These are phyloP conservation scores for Lodderomyces parapsilosis DNA, from an alignment of 1,139 yeast genomes.

Conservation along the genomic window DNA sequence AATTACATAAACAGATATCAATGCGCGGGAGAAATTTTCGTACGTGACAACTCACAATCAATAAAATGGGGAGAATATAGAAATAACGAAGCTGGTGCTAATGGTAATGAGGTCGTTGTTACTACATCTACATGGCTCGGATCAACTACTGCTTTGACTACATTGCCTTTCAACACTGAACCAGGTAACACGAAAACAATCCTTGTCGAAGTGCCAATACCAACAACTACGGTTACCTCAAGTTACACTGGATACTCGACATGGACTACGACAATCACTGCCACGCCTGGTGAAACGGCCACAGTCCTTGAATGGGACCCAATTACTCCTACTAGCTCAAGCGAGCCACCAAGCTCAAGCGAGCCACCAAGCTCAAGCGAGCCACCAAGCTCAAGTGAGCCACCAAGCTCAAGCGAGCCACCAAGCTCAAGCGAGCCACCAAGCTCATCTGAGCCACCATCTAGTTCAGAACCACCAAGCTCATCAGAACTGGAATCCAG, in stretches of 20 bases:
- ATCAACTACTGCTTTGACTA: slow-evolving; percentile 20
- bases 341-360: background rate
- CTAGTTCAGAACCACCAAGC: background rate
- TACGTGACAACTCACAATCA: background rate
- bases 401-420: slow-evolving; percentile 1
- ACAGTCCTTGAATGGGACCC: slow-evolving; percentile 17
- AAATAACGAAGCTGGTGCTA: slow-evolving; percentile 17
- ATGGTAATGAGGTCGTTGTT: slow-evolving; percentile 22
- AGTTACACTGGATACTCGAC: slow-evolving; percentile 17
- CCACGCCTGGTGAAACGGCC: slow-evolving; percentile 16
- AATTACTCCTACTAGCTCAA: slow-evolving; percentile 13
- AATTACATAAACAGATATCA: slow-evolving; percentile 17
- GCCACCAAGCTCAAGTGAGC: slow-evolving; percentile 3
- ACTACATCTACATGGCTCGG: slow-evolving; percentile 27
- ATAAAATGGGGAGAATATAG: slow-evolving; percentile 13
- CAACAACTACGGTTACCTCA: slow-evolving; percentile 19
- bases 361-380: background rate
- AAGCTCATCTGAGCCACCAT: slow-evolving; percentile 1
- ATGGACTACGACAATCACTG: slow-evolving; percentile 15
- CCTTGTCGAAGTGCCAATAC: slow-evolving; percentile 18
- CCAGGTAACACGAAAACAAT: slow-evolving; percentile 17
- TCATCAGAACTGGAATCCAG: background rate
- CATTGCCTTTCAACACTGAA: slow-evolving; percentile 16
- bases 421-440: background rate
- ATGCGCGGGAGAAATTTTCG: slow-evolving; percentile 12